Conservation (phyloP, 441 rosid species). For the Bruguiera hainesii region DNA sequence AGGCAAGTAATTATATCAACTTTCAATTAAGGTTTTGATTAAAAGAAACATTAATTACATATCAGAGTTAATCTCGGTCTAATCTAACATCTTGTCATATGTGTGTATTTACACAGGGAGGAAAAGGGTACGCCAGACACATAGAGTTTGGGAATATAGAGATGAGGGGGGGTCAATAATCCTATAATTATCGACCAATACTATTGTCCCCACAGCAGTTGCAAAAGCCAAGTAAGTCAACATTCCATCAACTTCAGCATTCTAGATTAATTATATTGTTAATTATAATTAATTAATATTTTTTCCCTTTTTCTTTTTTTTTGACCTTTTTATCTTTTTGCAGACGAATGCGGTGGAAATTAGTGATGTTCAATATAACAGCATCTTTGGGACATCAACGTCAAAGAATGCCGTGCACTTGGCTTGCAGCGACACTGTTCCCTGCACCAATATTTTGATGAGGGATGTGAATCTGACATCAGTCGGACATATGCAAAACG, state of each 20-base stretch:
- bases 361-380: slow-evolving; percentile 23
- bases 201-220: slow-evolving; percentile 28
- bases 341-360: slow-evolving; percentile 44
- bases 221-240: slow-evolving; percentile 23
- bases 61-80: neutral
- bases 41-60: neutral
- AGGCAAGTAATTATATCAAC: slow-evolving; percentile 21
- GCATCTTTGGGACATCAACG: slow-evolving; percentile 33
- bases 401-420: slow-evolving; percentile 24
- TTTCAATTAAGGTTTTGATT: neutral
- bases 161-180: slow-evolving; percentile 4
- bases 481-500: slow-evolving; percentile 2
- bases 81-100: neutral
- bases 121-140: slow-evolving; percentile 38
- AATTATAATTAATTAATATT: neutral
- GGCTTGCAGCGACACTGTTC: slow-evolving; percentile 34
- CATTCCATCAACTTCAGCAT: neutral
- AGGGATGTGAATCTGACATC: slow-evolving; percentile 19
- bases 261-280: neutral
- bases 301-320: neutral
- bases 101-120: slow-evolving; percentile 23
- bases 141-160: slow-evolving; percentile 15
- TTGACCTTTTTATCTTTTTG: neutral
- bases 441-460: slow-evolving; percentile 35
- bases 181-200: slow-evolving; percentile 46